Base-by-base conservation (phyloP, 169 alveolate genomes). In the Eimeria sp. region DNA sequence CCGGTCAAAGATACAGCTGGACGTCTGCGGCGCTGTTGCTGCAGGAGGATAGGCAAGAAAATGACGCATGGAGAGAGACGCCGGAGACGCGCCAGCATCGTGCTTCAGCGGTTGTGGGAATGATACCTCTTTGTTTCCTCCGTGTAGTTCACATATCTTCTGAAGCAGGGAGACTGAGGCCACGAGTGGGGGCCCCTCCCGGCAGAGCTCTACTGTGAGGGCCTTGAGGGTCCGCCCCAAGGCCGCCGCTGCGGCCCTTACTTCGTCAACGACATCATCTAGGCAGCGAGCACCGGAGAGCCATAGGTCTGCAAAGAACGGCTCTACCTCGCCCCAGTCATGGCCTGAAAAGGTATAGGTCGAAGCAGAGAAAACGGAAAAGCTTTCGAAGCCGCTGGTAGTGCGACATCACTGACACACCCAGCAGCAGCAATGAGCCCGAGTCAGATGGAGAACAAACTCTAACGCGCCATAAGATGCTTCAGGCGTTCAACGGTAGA, bases 91-190 rank as follows among this genome's bases (percentile, higher is more conserved):
- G 27, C 43, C 30, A 25, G 70, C 57, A 14, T n/a, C 65, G 6
- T 47, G 67, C 65, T 45, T 22, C 63, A 47, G 4, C 87, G 13
- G 70, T 16, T n/a, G 49, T 78, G 49, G 49, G 70, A 27, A 49
- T 25, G 83, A 63, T 87, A 65, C 93, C 93, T 87, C 93, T 63
- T 87, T 87, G 93, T 87, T 87, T n/a, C 93, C 93, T n/a, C 49
- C 72, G 14, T 87, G 93, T 5, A 63, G 67, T 63, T 87, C 93
- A 82, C 93, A 87, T 58, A 87, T 63, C 82, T 87, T 61, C 45
- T 87, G 93, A 65, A 87, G 83, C 58, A 87, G 82, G 61, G 78
- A 40, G 70, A 87, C 93, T 34, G 93, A 22, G 13, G 93, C 93
- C 9, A 87, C 93, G 22, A 87, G 80, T 1, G 93, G 93, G 54